Evolutionary conservation across 2,329 filamentous ascomycete genomes (phyloP).

Genomic region (Exophiala bonariae): DNA sequence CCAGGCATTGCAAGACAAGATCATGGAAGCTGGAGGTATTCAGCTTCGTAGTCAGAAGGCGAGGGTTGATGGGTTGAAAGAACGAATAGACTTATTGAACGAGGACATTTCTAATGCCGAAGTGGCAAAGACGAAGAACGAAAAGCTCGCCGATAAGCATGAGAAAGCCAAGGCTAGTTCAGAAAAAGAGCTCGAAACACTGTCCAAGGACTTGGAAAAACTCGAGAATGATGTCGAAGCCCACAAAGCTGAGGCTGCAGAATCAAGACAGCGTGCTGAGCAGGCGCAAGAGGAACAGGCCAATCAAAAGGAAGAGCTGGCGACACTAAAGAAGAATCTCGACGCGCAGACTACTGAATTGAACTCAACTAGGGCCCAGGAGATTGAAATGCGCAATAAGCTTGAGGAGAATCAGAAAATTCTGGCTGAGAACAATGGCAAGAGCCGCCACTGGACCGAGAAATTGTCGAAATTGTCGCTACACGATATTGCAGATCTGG

Average conservation of each 20-base stretch:
- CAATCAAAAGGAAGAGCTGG: conserved; percentile 77
- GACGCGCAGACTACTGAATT: conserved; percentile 83
- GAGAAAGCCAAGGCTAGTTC: conserved; percentile 80
- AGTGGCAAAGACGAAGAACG: conserved; percentile 84
- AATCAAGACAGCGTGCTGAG: conserved; percentile 71
- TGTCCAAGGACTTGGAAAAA: conserved; percentile 71
- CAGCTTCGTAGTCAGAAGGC: conserved; percentile 86
- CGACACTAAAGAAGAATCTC: conserved; percentile 76
- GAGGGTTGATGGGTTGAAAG: conserved; percentile 85
- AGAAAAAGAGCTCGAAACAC: conserved; percentile 72
- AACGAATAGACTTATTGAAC: conserved; percentile 75
- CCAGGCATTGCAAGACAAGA: conserved; percentile 88
- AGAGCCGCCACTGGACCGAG: conserved; percentile 81
- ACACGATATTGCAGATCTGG: conserved; percentile 74
- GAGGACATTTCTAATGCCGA: conserved; percentile 86
- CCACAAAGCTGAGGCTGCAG: conserved; percentile 74
- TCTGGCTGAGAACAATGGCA: conserved; percentile 80
- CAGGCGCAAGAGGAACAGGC: conserved; percentile 76
- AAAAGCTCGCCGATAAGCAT: conserved; percentile 86
- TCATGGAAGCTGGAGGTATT: conserved; percentile 97
- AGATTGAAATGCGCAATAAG: conserved; percentile 98
- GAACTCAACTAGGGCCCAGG: conserved; percentile 82
- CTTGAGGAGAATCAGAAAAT: conserved; percentile 94
- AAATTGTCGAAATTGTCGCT: conserved; percentile 81
- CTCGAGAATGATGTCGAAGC: conserved; percentile 76